Base-by-base conservation (phyloP, 495 filamentous ascomycete species). In the Aspergillus kassunensis region DNA sequence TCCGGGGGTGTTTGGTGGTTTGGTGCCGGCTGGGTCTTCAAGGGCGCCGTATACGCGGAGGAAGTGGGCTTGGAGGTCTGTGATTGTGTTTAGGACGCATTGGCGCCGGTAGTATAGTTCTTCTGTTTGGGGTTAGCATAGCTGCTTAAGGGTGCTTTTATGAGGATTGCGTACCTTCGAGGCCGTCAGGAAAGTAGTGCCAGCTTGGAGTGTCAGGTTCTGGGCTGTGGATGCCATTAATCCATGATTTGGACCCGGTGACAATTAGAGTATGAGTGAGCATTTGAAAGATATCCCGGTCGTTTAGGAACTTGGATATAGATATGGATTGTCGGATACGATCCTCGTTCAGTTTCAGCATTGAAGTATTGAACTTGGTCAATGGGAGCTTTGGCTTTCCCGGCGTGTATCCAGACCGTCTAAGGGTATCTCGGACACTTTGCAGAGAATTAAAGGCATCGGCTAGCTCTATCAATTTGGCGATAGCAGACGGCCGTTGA, bases 41-140 rank as follows among this genome's bases (percentile, higher is more conserved):
- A 76, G 47, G 13, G 60, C 71, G 10, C 73, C 70, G 65, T 91
- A 96, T 0, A 85, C 71, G 11, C 73, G 65, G 9, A 93, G 67
- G 55, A 92, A 92, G 59, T 91, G 80, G 0, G 76, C 75, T 58
- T 86, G 89, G 0, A 95, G 67, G 0, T 90, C 91, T 27, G 85
- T 80, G 33, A 96, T 76, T 0, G 88, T 90, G 50, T 86, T 80
- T 13, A 95, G 68, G 23, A 93, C 75, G 60, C 77, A 84, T 37
- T 83, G 76, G 0, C 89, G 82, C 5, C 90, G 81, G 56, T 77
- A 77, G 11, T 83, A 80, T 0, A 95, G 70, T 65, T 95, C 90
- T 45, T 84, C 87, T 90, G 47, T 9, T 10, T 52, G 21, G 19
- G 25, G 9, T 48, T 36, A 48, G 12, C 18, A 20, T 19, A 5